Evolutionary conservation across 805 yeast genomes (phyloP), one percentile per base, ranked within the genome.

Genomic region (Maudiozyma turicensis): DNA sequence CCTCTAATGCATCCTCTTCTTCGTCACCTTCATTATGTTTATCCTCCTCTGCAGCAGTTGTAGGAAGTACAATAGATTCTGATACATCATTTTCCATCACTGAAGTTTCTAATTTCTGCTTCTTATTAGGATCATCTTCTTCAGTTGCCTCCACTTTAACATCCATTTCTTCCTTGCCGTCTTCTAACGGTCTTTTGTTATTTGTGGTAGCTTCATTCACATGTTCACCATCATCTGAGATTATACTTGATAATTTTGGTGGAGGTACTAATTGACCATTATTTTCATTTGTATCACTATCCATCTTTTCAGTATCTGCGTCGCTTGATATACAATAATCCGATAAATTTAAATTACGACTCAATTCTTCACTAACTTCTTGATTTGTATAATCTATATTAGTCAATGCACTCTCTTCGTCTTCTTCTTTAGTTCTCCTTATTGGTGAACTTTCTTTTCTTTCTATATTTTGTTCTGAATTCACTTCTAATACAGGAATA

Each of bases 251-350:
- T 11, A 60, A 45, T 31, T 51, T 44, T 9, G 51, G 59, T 14
- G 60, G 61, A 14, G 54, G 54, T 4, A 35, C 37, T 52, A 55
- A 11, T 54, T 32, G 38, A 49, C 43, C 50, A 48, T 55, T 52
- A 48, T 52, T 50, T 1, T 50, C 38, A 33, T 41, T 46, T 30
- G 44, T 56, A 50, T 68, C 62, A 53, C 67, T 61, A 42, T 80
- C 91, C 86, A 88, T 80, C 57, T 79, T 83, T 61, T 89, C 96
- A 0, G 97, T 89, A 63, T 89, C 97, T 14, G 93, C 95, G 66
- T 89, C 96, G 13, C 93, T 83, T 10, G 67, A 60, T 32, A 64
- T 53, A 47, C 59, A 62, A 47, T 57, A 58, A 42, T 61, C 67
- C 9, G 61, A 56, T 28, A 60, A 40, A 55, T 81, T 81, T 50